These are phyloP conservation scores for Pestalotiopsis sp. DNA, from an alignment of 2,329 filamentous ascomycete species.

Conservation along the genomic window DNA sequence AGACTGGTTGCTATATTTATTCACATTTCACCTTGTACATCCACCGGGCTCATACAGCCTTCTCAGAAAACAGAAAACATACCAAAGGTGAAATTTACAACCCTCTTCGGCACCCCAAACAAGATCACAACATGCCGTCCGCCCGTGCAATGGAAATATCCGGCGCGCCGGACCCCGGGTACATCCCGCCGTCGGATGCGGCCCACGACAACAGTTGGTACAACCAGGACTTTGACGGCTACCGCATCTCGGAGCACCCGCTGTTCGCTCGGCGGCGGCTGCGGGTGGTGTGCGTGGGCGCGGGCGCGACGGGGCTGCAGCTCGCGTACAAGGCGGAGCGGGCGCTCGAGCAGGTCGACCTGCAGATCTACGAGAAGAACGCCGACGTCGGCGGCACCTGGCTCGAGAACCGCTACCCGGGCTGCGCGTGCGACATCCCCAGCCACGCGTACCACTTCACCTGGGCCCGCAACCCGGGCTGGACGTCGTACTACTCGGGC, in stretches of 20 bases:
- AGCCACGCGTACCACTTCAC: constrained; percentile 3
- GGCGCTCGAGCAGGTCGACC: not conserved
- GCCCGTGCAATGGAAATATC: not conserved
- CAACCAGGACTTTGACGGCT: constrained; percentile 5
- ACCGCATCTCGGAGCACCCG: constrained; percentile 2
- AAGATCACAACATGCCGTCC: not conserved
- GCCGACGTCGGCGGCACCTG: constrained; percentile 5
- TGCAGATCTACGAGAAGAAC: constrained; percentile 10
- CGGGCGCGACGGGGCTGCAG: not conserved
- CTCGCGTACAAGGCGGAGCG: not conserved
- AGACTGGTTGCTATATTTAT: not conserved
- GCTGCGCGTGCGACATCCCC: constrained; percentile 4
- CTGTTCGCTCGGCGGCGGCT: not conserved
- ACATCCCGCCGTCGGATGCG: not conserved
- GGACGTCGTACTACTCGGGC: not conserved
- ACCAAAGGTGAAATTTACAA: not conserved
- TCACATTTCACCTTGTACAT: not conserved
- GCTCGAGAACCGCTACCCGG: constrained; percentile 6
- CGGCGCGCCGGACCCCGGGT: not conserved
- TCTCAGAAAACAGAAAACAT: not conserved
- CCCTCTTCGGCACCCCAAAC: not conserved
- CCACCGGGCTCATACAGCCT: not conserved
- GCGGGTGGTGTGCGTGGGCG: not conserved
- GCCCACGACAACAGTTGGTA: constrained; percentile 1
- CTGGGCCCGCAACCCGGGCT: constrained; percentile 1